Evolutionary conservation across 768 basidiomycete species (phyloP), one percentile per base, ranked within the genome.

Genomic region (Multifurca ochricompacta): DNA sequence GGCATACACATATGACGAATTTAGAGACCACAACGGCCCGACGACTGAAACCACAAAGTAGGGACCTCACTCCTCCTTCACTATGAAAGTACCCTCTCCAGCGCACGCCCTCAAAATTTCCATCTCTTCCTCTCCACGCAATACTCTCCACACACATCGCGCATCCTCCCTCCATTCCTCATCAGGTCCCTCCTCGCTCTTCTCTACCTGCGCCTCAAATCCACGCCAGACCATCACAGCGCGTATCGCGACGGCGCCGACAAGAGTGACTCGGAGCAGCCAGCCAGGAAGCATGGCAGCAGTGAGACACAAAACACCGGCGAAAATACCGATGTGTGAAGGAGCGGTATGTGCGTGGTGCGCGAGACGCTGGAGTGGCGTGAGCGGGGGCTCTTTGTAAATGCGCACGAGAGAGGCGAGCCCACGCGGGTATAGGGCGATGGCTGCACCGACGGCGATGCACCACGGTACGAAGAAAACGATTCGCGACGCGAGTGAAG

Each of bases 401-500:
- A 36, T 21, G 16, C 53, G 53, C 10, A 59, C 58, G 31, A 52
- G 52, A 13, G 18, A n/a, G n/a, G 43, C 19, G 3, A 59, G 32
- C 11, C 27, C n/a, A 9, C 48, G 53, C 2, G 60, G 60, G 18
- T 47, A 35, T 18, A 61, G 28, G 8, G 46, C 27, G 27, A 61
- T 53, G 0, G 42, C 35, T 10, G 53, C 58, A 36, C 58, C 60
- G 31, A 61, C 57, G 45, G 48, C 41, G 31, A 61, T 14, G 31
- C 52, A 54, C 58, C 58, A 61, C 1, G 57, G 53, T 9, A 58
- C 46, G 53, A 60, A 59, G 41, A 61, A 28, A 6, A 55, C 6
- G 40, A 50, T 6, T 23, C 60, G 60, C 23, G 25, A 14, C 8
- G 41, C 31, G 36, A 59, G 39, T 2, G 48, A 18, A 3, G 48